Evolutionary conservation across 78 protist genomes (phyloP), one percentile per base, ranked within the genome.

Genomic region (Cavenderia fasciculata): DNA sequence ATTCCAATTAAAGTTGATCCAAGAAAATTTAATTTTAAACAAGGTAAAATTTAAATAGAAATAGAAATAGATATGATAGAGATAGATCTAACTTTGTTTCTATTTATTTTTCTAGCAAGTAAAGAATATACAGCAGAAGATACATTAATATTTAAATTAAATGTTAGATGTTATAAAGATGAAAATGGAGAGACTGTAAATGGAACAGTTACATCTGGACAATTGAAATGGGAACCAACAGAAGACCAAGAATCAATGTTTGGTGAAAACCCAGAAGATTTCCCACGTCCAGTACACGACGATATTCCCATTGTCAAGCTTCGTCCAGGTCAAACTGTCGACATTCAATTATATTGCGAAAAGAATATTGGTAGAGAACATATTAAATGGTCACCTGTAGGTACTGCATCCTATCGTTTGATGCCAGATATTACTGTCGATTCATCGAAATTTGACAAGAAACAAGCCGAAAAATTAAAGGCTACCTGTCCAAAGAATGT

Each of bases 341-440:
- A 54, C 19, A 31, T 96, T 8, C 90, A 74, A 27, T 59, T 68
- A 14, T 84, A 63, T 56, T 73, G 91, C 23, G 72, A 65, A 40
- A 95, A 94, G 62, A 98, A 99, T 33, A 85, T 95, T 18, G 99
- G 99, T 8, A 93, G 92, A 63, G 69, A 41, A 21, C 99, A 98
- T 68, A 98, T 99, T 57, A 98, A 98, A 84, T 98, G 97, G 97
- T 92, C 96, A 31, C 99, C 99, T 7, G 99, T 97, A 14, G 91
- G 94, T 4, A 97, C 99, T n/a, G 98, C 98, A 2, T 85, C 94
- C 40, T 98, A 98, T 85, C 70, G 97, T 16, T 79, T 97, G 43
- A 19, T 96, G 74, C 99, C 99, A 6, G 12, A 34, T 7, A 14
- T 97, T 33, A 63, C 33, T 38, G 66, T 71, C 0, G 74, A 36